phyloP scores from a whole-genome alignment of 352 stramenopile species.

The Phytophthora pini region DNA sequence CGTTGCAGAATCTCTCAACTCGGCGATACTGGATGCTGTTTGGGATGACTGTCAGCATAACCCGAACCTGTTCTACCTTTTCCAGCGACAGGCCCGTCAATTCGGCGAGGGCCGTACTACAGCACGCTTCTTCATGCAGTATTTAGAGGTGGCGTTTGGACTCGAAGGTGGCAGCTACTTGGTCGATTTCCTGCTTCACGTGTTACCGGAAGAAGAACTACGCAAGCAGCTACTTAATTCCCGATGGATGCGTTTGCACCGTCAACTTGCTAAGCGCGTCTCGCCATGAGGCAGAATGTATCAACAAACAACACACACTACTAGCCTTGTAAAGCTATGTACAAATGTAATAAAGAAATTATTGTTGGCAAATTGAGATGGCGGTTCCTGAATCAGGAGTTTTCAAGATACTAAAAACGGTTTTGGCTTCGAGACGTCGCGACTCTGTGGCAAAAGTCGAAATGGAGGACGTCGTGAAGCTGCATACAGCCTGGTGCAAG shows the following conservation, averaged over 20 bases:
- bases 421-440: slow-evolving; percentile 20
- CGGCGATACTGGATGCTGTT: slow-evolving; percentile 78
- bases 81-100: slow-evolving; percentile 79
- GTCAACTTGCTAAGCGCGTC: slow-evolving; percentile 67
- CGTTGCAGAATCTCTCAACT: slow-evolving; percentile 72
- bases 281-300: slow-evolving; percentile 28
- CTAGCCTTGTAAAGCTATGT: slow-evolving; percentile 27
- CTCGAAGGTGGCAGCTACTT: slow-evolving; percentile 75
- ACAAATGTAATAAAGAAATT: slow-evolving; percentile 28
- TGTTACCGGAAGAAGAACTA: slow-evolving; percentile 72
- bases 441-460: slow-evolving; percentile 1
- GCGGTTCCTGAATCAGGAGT: neutral
- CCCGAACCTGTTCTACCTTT: slow-evolving; percentile 82
- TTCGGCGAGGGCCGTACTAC: slow-evolving; percentile 72
- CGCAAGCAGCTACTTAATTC: slow-evolving; percentile 67
- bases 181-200: slow-evolving; percentile 83
- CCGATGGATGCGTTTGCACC: slow-evolving; percentile 73
- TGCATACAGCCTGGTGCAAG: slow-evolving; percentile 62
- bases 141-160: slow-evolving; percentile 83
- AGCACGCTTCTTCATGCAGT: slow-evolving; percentile 74
- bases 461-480: slow-evolving; percentile 58
- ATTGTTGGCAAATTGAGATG: too few species aligned
- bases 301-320: slow-evolving; percentile 16
- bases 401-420: slow-evolving; percentile 10
- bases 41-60: slow-evolving; percentile 90